Evolutionary conservation across 75 land plant species (phyloP).

Genomic region (Larix kaempferi): DNA sequence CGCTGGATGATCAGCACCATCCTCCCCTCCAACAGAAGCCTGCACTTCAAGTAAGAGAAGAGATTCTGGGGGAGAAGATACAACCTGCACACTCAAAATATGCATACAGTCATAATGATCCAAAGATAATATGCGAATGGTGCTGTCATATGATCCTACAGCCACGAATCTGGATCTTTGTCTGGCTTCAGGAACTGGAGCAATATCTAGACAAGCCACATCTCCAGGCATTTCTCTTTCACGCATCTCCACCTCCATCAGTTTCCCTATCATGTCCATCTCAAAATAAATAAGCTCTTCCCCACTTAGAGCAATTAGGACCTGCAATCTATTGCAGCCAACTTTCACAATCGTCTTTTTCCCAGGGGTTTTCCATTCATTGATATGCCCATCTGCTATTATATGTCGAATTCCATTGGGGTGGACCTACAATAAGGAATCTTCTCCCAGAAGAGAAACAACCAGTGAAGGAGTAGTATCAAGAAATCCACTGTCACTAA

Average conservation of each 20-base stretch:
- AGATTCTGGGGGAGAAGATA: conserved; percentile 91
- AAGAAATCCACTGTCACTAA: conserved; percentile 97
- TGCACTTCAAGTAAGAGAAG: conserved; percentile 96
- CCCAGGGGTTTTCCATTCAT: conserved; percentile 99
- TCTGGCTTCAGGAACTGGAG: conserved; percentile 99
- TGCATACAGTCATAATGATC: conserved; percentile 99
- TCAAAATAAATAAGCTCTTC: conserved; percentile 98
- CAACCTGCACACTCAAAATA: conserved; percentile 88
- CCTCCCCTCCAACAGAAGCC: conserved; percentile 93
- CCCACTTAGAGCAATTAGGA: conserved; percentile 93
- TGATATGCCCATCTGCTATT: conserved; percentile 92
- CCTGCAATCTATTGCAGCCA: conserved; percentile 96
- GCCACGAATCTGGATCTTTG: conserved; percentile 96
- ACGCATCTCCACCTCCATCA: conserved; percentile 95
- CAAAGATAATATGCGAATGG: conserved; percentile 85
- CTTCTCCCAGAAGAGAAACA: conserved; percentile 94
- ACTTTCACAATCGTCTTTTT: conserved; percentile 95
- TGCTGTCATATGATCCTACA: conserved; percentile 96
- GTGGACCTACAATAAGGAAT: conserved; percentile 99
- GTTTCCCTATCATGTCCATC: conserved; percentile 92
- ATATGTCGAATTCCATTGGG: conserved; percentile 98
- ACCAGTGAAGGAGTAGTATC: conserved; percentile 95
- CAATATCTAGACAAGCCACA: conserved; percentile 97
- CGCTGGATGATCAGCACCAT: conserved; percentile 98
- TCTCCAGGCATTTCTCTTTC: conserved; percentile 98